These are phyloP conservation scores for Cercospora berteroae DNA, from an alignment of 2,329 filamentous ascomycete genomes.

Conservation along the genomic window DNA sequence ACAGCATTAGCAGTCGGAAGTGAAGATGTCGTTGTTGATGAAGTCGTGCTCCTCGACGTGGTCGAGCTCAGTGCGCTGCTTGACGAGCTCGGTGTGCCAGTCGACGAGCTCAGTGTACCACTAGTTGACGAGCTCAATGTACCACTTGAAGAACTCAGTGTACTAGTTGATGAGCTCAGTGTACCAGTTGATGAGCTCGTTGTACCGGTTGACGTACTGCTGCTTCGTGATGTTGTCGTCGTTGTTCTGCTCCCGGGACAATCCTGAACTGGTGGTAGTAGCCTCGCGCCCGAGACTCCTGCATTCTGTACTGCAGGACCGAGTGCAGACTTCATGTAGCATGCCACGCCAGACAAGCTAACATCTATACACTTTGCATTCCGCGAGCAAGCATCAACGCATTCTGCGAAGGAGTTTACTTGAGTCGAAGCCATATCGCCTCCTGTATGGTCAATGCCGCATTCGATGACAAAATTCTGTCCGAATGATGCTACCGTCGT, in stretches of 20 bases:
- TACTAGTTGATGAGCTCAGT: background rate
- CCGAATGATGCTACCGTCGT: conserved; percentile 27
- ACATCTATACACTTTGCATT: conserved; percentile 37
- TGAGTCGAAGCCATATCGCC: conserved; percentile 32
- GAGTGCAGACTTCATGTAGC: conserved; percentile 36
- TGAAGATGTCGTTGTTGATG: conserved; percentile 15
- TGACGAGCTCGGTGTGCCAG: conserved; percentile 3
- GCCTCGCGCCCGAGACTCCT: conserved; percentile 31
- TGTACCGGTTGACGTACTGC: conserved; percentile 1
- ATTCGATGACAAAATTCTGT: conserved; percentile 33
- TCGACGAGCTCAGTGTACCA: conserved; percentile 7
- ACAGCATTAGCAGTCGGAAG: conserved; percentile 16
- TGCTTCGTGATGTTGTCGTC: conserved; percentile 7
- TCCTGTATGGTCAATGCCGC: conserved; percentile 26
- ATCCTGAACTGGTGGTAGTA: conserved; percentile 22
- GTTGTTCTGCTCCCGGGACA: conserved; percentile 16
- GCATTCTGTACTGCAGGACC: conserved; percentile 25
- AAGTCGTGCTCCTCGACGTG: conserved; percentile 1
- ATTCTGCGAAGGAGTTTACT: conserved; percentile 31
- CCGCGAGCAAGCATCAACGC: conserved; percentile 35
- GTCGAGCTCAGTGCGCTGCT: background rate
- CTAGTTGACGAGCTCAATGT: background rate
- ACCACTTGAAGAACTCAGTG: background rate
- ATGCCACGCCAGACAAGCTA: conserved; percentile 33
- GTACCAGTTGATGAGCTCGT: background rate